These are phyloP conservation scores for Cutaneotrichosporon sp. DNA, from an alignment of 1,284 basidiomycete genomes.

Conservation along the genomic window DNA sequence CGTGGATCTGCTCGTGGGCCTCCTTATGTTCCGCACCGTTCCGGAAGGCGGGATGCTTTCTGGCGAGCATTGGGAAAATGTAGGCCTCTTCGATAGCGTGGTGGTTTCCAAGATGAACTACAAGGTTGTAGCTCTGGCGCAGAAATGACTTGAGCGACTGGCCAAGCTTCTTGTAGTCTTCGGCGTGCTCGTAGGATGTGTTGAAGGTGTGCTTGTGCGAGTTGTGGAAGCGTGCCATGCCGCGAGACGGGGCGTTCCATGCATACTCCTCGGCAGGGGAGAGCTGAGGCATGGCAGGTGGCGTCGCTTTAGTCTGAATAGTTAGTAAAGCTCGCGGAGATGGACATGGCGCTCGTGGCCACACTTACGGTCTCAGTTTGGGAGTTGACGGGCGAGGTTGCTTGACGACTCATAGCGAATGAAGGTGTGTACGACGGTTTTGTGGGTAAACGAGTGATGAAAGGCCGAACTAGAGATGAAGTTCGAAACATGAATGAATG, in stretches of 20 bases:
- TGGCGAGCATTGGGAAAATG: slow-evolving; percentile 61
- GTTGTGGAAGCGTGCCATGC: slow-evolving; percentile 11
- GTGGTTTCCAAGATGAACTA: slow-evolving; percentile 57
- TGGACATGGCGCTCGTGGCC: background rate
- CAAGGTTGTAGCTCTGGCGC: slow-evolving; percentile 14
- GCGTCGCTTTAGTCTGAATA: background rate
- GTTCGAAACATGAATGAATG: no score
- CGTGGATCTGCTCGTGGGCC: slow-evolving; percentile 62
- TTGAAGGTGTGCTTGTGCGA: slow-evolving; percentile 11
- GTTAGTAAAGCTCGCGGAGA: background rate
- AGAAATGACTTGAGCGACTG: slow-evolving; percentile 4
- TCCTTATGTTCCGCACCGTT: slow-evolving; percentile 53
- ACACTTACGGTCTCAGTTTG: no score
- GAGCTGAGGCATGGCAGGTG: background rate
- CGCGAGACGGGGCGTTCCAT: background rate
- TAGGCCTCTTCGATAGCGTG: slow-evolving; percentile 58
- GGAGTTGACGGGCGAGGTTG: no score
- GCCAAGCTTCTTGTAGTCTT: slow-evolving; percentile 3
- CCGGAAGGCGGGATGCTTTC: slow-evolving; percentile 59
- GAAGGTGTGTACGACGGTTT: no score
- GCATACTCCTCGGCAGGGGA: slow-evolving; percentile 5
- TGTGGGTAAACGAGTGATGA: no score
- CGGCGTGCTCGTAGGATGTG: slow-evolving; percentile 7
- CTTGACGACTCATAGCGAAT: no score
- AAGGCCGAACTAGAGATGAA: no score